Base-by-base conservation (phyloP, 495 filamentous ascomycete species). In the Pyronema omphalodes region DNA sequence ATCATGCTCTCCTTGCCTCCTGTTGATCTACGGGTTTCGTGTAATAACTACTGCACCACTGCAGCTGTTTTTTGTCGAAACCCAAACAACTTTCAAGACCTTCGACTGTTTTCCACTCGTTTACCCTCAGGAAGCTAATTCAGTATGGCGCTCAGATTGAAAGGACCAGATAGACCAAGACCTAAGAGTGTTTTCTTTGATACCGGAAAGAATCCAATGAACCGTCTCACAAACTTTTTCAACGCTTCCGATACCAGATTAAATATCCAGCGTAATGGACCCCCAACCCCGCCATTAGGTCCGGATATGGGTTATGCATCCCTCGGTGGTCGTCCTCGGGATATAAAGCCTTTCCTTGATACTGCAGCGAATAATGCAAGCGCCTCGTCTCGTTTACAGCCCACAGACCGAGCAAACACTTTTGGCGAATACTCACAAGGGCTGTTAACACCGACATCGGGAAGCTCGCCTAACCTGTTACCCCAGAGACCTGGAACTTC, bases 141-240 rank as follows among this genome's bases (percentile, higher is more conserved):
- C 23, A 29, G 5, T 5, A 29, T 29, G 23, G 23, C 23, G 23
- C 23, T 29, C 23, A 29, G 23, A 29, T 29, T 5, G 23, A 29
- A 29, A 29, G 23, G 23, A 29, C 5, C 23, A 29, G 23, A 29
- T 29, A 29, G 23, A 47, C 44, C 12, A 17, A 51, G 48, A 33
- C 50, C 50, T 8, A 52, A 52, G 37, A 40, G 36, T n/a, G 23
- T 37, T n/a, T 9, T 52, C 14, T 52, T 52, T 33, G 34, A 40
- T 12, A 43, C 17, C 29, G 50, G 35, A 40, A 37, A 52, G 37
- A 12, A 15, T n/a, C 19, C 36, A 37, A 52, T 52, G 50, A 39
- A 52, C 35, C 50, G 50, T 17, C 19, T 52, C 35, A 52, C 50
- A 40, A 52, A 43, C 37, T 52, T 52, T 19, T 52, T 52, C 37